Conservation (phyloP, 352 stramenopile genomes). For the Peronospora belbahrii region DNA sequence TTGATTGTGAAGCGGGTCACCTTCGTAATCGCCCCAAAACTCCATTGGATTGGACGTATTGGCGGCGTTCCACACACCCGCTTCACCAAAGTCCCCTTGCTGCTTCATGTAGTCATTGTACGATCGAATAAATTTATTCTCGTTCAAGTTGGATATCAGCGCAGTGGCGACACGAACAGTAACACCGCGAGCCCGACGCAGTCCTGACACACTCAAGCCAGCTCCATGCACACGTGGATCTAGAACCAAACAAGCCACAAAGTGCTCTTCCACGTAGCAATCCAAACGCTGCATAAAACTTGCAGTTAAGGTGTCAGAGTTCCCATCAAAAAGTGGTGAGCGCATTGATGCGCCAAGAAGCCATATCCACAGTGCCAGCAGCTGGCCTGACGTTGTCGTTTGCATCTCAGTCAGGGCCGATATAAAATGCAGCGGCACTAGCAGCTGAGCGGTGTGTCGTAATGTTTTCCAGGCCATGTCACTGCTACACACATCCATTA, state of each 20-base stretch:
- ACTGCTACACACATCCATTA: conserved; percentile 14
- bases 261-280: conserved; percentile 32
- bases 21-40: conserved; percentile 37
- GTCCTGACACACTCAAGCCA: conserved; percentile 29
- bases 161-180: conserved; percentile 19
- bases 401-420: conserved; percentile 24
- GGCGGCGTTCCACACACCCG: conserved; percentile 27
- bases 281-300: conserved; percentile 23
- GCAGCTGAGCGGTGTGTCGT: conserved; percentile 14
- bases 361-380: conserved; percentile 31
- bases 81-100: conserved; percentile 28
- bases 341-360: conserved; percentile 20
- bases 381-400: conserved; percentile 24
- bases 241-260: conserved; percentile 27
- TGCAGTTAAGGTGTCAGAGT: conserved; percentile 8
- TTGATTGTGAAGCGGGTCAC: conserved; percentile 25
- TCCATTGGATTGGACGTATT: conserved; percentile 29
- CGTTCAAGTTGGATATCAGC: conserved; percentile 21
- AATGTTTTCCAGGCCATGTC: conserved; percentile 20
- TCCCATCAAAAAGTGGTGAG: conserved; percentile 24
- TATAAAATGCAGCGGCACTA: conserved; percentile 24
- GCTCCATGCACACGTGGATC: conserved; percentile 32
- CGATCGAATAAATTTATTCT: conserved; percentile 32
- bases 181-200: conserved; percentile 26
- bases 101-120: conserved; percentile 42